A percentile compares a stretch with the other conserved stretches of the same genome.
phyloP scores from a whole-genome alignment of 371 early-diverging fungal genomes.

The Apophysomyces sp. region DNA sequence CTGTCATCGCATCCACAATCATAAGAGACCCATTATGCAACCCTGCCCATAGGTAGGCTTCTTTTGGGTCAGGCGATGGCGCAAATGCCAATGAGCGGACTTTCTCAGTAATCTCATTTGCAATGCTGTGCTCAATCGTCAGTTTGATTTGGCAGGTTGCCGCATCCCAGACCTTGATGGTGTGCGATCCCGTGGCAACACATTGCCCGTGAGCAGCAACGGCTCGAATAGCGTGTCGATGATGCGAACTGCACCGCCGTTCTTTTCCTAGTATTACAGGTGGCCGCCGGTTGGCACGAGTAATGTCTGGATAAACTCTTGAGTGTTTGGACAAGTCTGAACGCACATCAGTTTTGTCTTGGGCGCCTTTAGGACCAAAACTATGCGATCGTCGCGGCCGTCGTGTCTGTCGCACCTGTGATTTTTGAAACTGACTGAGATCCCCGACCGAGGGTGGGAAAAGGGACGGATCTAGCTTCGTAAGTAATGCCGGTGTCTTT shows the following conservation, averaged over 20 bases:
- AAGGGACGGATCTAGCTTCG: background rate
- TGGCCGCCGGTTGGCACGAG: conserved; percentile 21
- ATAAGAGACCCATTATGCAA: conserved; percentile 61
- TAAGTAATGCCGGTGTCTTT: background rate
- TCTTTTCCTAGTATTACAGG: conserved; percentile 13
- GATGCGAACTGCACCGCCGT: conserved; percentile 7
- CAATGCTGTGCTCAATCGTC: conserved; percentile 12
- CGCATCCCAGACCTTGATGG: conserved; percentile 20
- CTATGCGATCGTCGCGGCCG: background rate
- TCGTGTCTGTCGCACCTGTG: background rate
- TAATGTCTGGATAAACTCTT: conserved; percentile 23
- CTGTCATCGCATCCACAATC: conserved; percentile 51
- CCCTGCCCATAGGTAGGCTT: conserved; percentile 68
- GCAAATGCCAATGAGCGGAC: conserved; percentile 35
- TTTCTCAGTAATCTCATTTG: conserved; percentile 25
- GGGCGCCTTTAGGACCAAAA: background rate
- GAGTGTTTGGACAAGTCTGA: background rate
- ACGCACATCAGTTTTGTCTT: background rate
- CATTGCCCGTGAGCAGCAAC: conserved; percentile 17
- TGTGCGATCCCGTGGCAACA: conserved; percentile 26
- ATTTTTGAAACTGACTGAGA: background rate
- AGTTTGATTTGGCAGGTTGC: conserved; percentile 2
- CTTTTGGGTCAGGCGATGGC: conserved; percentile 34
- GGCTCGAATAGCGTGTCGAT: conserved; percentile 14
- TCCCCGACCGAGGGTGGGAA: background rate